These are phyloP conservation scores for Penicillium expansum DNA, from an alignment of 2,329 filamentous ascomycete genomes.

Conservation along the genomic window DNA sequence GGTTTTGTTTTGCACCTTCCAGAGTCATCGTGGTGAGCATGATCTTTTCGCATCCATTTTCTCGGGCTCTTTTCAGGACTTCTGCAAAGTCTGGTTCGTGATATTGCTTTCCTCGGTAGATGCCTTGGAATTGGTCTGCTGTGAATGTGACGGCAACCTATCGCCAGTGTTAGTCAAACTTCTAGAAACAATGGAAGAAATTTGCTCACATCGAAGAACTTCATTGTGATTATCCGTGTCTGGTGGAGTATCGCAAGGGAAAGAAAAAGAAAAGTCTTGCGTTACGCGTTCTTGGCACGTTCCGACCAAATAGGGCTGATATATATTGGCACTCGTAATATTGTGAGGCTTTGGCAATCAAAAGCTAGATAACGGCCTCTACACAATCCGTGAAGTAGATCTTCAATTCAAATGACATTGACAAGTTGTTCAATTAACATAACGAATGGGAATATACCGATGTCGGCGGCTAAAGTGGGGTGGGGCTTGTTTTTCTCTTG, in stretches of 20 bases:
- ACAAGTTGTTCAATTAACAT: neutral
- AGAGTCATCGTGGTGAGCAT: slow-evolving; percentile 42
- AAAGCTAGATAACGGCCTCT: no score
- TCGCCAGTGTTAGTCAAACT: neutral
- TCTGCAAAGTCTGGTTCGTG: slow-evolving; percentile 47
- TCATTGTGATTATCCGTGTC: neutral
- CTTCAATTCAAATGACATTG: neutral
- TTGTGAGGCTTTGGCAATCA: neutral
- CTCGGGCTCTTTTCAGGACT: slow-evolving; percentile 20
- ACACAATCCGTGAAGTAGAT: no score
- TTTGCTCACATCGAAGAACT: slow-evolving; percentile 1
- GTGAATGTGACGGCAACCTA: slow-evolving; percentile 32
- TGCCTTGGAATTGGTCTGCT: slow-evolving; percentile 40
- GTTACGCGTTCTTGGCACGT: neutral
- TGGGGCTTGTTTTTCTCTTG: neutral
- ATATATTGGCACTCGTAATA: neutral
- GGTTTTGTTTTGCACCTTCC: slow-evolving; percentile 42
- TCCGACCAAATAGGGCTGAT: neutral
- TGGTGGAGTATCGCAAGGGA: neutral
- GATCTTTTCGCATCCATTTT: slow-evolving; percentile 22
- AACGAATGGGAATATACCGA: no score
- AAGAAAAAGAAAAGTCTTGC: neutral
- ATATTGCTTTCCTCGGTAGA: slow-evolving; percentile 51
- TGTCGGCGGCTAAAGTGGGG: no score
- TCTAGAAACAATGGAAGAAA: no score